These are phyloP conservation scores for Aspergillus novoparasiticus DNA, from an alignment of 2,329 filamentous ascomycete genomes.

Conservation along the genomic window DNA sequence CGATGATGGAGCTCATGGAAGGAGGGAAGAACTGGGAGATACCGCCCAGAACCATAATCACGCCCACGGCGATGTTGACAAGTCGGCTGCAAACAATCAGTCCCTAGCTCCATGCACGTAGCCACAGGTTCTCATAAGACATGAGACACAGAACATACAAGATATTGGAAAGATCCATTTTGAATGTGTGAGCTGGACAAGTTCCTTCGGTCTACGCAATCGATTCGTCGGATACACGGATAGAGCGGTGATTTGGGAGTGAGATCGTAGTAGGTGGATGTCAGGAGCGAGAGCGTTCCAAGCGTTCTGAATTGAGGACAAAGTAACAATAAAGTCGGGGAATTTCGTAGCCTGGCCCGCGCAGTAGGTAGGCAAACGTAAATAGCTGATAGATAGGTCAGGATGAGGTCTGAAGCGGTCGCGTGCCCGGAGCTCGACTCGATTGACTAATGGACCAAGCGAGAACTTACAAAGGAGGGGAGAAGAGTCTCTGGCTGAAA, in stretches of 20 bases:
- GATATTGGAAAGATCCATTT: conserved; percentile 89
- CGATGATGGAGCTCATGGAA: conserved; percentile 65
- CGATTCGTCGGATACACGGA: conserved; percentile 2
- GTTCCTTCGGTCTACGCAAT: not conserved
- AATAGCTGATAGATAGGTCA: conserved; percentile 4
- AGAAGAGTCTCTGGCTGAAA: not conserved
- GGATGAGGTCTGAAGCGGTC: conserved; percentile 8
- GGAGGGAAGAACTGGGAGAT: conserved; percentile 52
- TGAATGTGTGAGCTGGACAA: conserved; percentile 25
- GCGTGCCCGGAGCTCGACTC: not conserved
- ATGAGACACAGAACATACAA: conserved; percentile 66
- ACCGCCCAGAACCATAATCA: conserved; percentile 85
- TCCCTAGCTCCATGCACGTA: conserved; percentile 13
- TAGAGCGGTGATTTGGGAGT: not conserved
- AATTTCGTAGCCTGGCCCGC: conserved; percentile 14
- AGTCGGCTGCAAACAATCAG: conserved; percentile 68
- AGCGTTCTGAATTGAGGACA: not conserved
- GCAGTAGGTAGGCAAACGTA: not conserved
- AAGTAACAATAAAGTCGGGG: not conserved
- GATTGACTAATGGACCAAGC: not conserved
- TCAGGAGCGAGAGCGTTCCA: not conserved
- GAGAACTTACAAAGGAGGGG: conserved; percentile 3
- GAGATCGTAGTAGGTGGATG: not conserved
- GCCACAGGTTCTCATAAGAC: conserved; percentile 18
- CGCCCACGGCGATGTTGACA: conserved; percentile 86